Base-by-base conservation (phyloP, 108 stramenopile genomes). In the Mayamaea pseudoterrestris region DNA sequence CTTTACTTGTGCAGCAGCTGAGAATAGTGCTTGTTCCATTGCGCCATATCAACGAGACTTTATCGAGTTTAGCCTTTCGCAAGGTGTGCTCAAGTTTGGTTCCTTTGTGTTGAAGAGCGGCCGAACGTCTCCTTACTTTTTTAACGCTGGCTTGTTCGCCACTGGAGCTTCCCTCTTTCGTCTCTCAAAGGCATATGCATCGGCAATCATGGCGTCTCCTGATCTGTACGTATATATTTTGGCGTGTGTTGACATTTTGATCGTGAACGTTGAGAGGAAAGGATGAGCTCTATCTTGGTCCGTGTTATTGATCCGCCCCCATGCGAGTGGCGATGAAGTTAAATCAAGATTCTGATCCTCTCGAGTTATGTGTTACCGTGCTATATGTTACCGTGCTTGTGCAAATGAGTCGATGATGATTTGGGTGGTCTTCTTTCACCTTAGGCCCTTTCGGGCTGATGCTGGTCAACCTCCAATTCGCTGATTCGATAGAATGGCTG, bases 61-160 rank as follows among this genome's bases (percentile, higher is more conserved):
- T 53, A 51, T 99, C 51, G 82, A 93, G 58, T 93, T 95, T 53
- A 89, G 88, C 49, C 57, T 99, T 14, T 41, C 48, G 22, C 57
- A 83, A 45, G 86, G 89, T 23, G 98, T 95, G 7, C 69, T 99
- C 13, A 87, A 82, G 35, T 97, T 99, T 63, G 98, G 95, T 27
- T 70, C 70, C 1, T 98, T 98, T 73, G 81, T 77, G n/a, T 74
- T 99, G 31, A 99, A 99, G 57, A 94, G 93, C 57, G 96, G 96
- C 43, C 74, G 98, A 30, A 80, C 71, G 2, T 93, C 91, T n/a
- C 98, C 98, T 0, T 99, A 99, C 71, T 99, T 99, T 58, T 99
- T 99, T 76, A 99, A 99, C 66, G 98, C 98, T 5, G 98, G 97
- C 32, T 58, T 85, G 32, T 93, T 95, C 62, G 73, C 76, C 42